These are phyloP conservation scores for Lepiota brunneoincarnata DNA, from an alignment of 768 basidiomycete genomes.

Conservation along the genomic window DNA sequence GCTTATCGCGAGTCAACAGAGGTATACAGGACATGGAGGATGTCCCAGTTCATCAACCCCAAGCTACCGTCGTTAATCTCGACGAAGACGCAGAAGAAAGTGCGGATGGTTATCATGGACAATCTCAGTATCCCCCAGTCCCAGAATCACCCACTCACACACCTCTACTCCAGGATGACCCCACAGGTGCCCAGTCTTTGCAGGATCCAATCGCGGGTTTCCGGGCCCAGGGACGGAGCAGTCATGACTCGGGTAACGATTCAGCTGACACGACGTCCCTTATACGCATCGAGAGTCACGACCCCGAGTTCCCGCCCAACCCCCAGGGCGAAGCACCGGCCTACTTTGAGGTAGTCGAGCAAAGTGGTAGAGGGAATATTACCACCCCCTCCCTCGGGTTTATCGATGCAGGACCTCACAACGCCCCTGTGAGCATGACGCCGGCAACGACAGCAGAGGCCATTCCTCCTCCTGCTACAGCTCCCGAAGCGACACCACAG, in stretches of 20 bases:
- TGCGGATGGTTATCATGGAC: slow-evolving; percentile 26
- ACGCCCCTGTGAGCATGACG: neutral
- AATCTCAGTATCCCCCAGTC: slow-evolving; percentile 33
- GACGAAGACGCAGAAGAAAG: slow-evolving; percentile 36
- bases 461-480: neutral
- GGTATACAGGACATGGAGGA: slow-evolving; percentile 54
- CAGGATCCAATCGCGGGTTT: slow-evolving; percentile 17
- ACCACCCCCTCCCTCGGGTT: neutral
- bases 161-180: slow-evolving; percentile 38
- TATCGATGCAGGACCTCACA: neutral
- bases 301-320: slow-evolving; percentile 24
- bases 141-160: slow-evolving; percentile 38
- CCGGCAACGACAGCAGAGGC: neutral
- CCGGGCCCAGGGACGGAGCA: slow-evolving; percentile 15
- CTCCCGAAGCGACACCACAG: slow-evolving; percentile 20
- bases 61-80: slow-evolving; percentile 35
- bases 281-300: slow-evolving; percentile 22
- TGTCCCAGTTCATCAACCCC: slow-evolving; percentile 34
- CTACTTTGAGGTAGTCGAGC: slow-evolving; percentile 56
- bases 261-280: slow-evolving; percentile 30
- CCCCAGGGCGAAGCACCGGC: slow-evolving; percentile 65
- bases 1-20: slow-evolving; percentile 24
- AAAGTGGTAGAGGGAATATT: neutral
- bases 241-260: slow-evolving; percentile 28
- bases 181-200: slow-evolving; percentile 21